A percentile compares a stretch with the other conserved stretches of the same genome.
Evolutionary conservation across 2,329 filamentous ascomycete species (phyloP).

Genomic region (Botrytis elliptica): DNA sequence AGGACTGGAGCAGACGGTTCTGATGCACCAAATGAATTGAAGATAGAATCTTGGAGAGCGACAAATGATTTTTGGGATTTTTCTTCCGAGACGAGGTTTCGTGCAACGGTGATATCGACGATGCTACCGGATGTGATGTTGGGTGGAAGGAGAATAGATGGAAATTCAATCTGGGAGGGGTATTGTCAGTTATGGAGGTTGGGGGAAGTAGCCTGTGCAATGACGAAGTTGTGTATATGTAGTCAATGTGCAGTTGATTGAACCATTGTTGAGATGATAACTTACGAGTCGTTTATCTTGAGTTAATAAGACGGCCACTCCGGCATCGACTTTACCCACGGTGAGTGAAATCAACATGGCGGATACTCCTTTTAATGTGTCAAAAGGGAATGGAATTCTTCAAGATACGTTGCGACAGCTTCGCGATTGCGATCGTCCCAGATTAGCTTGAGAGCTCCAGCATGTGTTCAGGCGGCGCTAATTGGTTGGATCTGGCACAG

Average conservation of each 20-base stretch:
- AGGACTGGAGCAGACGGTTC: slow-evolving; percentile 76
- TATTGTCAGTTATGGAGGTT: slow-evolving; percentile 27
- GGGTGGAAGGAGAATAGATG: slow-evolving; percentile 90
- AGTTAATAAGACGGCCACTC: slow-evolving; percentile 93
- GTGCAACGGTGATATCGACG: slow-evolving; percentile 92
- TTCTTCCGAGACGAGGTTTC: slow-evolving; percentile 77
- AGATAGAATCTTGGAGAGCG: slow-evolving; percentile 84
- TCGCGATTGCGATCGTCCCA: slow-evolving; percentile 21
- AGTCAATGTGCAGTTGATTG: not conserved
- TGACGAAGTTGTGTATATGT: not conserved
- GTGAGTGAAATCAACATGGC: slow-evolving; percentile 96
- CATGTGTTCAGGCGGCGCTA: slow-evolving; percentile 11
- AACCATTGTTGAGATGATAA: slow-evolving; percentile 8
- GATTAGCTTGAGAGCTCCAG: slow-evolving; percentile 3
- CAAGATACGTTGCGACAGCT: slow-evolving; percentile 33
- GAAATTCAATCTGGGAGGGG: slow-evolving; percentile 85
- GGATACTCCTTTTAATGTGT: slow-evolving; percentile 12
- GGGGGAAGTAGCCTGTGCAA: slow-evolving; percentile 11
- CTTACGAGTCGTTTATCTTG: slow-evolving; percentile 93
- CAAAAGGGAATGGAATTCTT: not conserved
- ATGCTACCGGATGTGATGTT: slow-evolving; percentile 96
- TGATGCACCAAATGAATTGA: slow-evolving; percentile 76
- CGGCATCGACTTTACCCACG: slow-evolving; percentile 98
- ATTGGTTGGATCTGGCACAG: slow-evolving; percentile 12
- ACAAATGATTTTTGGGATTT: slow-evolving; percentile 74